phyloP scores from a whole-genome alignment of 1,139 yeast genomes.

The Zygosaccharomyces sapae region DNA sequence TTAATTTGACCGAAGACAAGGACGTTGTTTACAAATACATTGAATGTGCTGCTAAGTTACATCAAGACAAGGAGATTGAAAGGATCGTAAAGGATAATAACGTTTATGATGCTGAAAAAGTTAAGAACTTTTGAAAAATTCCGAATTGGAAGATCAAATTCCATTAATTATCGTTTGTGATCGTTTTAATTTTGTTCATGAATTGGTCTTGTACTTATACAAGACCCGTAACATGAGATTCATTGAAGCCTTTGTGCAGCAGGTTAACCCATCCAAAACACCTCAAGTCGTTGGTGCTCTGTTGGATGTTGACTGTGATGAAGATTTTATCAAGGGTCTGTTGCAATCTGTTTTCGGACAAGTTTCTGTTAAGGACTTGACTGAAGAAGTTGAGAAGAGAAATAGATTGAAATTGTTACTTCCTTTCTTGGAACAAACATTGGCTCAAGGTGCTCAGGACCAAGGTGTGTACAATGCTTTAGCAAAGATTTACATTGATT shows the following conservation, averaged over 20 bases:
- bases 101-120: slow-evolving; percentile 94
- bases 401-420: slow-evolving; percentile 85
- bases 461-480: slow-evolving; percentile 92
- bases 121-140: slow-evolving; percentile 95
- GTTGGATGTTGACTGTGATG: slow-evolving; percentile 96
- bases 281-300: slow-evolving; percentile 96
- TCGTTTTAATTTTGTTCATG: slow-evolving; percentile 87
- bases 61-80: slow-evolving; percentile 91
- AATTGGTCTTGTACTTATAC: slow-evolving; percentile 85
- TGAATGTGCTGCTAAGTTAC: slow-evolving; percentile 86
- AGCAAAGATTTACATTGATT: slow-evolving; percentile 96
- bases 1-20: slow-evolving; percentile 87
- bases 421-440: slow-evolving; percentile 88
- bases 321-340: slow-evolving; percentile 73
- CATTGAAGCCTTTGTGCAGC: slow-evolving; percentile 95
- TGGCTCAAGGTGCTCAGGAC: slow-evolving; percentile 83
- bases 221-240: slow-evolving; percentile 93
- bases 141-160: slow-evolving; percentile 87
- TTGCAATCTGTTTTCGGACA: slow-evolving; percentile 87
- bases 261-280: slow-evolving; percentile 90
- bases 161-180: slow-evolving; percentile 97
- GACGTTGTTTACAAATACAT: slow-evolving; percentile 95
- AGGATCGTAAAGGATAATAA: slow-evolving; percentile 91
- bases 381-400: slow-evolving; percentile 92
- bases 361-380: slow-evolving; percentile 86